Evolutionary conservation across 2,329 filamentous ascomycete species (phyloP).

Genomic region (Elsinoe fawcettii): DNA sequence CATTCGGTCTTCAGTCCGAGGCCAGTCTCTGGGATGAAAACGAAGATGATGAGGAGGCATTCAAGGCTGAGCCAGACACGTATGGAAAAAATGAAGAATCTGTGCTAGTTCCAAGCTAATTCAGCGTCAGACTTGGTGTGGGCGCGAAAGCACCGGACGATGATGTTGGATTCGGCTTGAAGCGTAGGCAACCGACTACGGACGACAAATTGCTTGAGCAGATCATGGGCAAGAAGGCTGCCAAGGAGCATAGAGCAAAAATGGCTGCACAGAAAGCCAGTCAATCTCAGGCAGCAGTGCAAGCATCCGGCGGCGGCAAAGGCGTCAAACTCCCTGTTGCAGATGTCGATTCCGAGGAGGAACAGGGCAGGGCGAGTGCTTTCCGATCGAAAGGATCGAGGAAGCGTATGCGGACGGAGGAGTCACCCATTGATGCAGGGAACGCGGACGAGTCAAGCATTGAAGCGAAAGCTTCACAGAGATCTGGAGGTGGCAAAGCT

Average conservation of each 20-base stretch:
- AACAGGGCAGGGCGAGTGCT: slow-evolving; percentile 22
- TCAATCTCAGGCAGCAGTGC: slow-evolving; percentile 15
- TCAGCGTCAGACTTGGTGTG: slow-evolving; percentile 31
- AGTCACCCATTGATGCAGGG: not conserved
- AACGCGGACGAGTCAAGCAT: slow-evolving; percentile 13
- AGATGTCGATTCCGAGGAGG: slow-evolving; percentile 31
- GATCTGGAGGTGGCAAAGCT: slow-evolving; percentile 16
- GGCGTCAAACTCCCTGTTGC: slow-evolving; percentile 30
- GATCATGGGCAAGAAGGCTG: slow-evolving; percentile 36
- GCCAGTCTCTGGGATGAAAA: slow-evolving; percentile 38
- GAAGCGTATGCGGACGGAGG: slow-evolving; percentile 14
- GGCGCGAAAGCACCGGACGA: slow-evolving; percentile 32
- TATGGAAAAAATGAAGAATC: too few relatives aligned
- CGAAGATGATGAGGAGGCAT: slow-evolving; percentile 48
- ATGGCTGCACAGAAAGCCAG: slow-evolving; percentile 11
- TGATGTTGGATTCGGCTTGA: slow-evolving; percentile 32
- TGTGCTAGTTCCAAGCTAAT: too few relatives aligned
- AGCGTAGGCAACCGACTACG: slow-evolving; percentile 30
- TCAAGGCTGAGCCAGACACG: slow-evolving; percentile 47
- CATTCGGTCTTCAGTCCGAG: slow-evolving; percentile 31
- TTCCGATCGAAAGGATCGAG: slow-evolving; percentile 20
- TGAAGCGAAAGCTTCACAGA: not conserved
- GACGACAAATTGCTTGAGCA: slow-evolving; percentile 37
- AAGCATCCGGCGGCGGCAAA: slow-evolving; percentile 14
- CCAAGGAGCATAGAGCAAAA: slow-evolving; percentile 26